A percentile compares a stretch with the other conserved stretches of the same genome.
phyloP scores from a whole-genome alignment of 768 basidiomycete species.

The Pleurotus pulmonarius region DNA sequence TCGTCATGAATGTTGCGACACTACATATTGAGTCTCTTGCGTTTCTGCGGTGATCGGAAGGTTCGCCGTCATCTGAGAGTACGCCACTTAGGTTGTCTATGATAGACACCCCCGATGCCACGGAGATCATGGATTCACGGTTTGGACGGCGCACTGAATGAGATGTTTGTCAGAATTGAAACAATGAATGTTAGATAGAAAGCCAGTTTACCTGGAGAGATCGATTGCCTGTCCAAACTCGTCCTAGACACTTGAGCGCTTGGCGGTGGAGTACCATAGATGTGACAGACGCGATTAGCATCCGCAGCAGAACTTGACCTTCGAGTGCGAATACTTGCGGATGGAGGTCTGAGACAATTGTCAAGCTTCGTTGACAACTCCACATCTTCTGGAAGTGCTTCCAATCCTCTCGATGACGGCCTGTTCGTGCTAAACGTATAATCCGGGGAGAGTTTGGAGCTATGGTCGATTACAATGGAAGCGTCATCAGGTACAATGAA shows the following conservation, averaged over 20 bases:
- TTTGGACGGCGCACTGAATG: not conserved
- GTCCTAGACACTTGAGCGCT: slow-evolving; percentile 2
- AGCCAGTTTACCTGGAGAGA: not conserved
- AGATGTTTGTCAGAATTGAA: not conserved
- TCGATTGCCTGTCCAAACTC: slow-evolving; percentile 1
- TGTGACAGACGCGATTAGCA: slow-evolving; percentile 2
- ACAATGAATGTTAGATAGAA: not conserved
- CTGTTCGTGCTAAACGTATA: slow-evolving; percentile 1
- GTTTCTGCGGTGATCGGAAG: not conserved
- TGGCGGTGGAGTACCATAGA: slow-evolving; percentile 5
- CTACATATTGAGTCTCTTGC: slow-evolving; percentile 40
- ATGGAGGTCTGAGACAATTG: not conserved
- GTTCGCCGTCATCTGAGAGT: not conserved
- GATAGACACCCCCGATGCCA: slow-evolving; percentile 2
- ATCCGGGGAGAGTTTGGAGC: slow-evolving; percentile 14
- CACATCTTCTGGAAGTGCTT: slow-evolving; percentile 15
- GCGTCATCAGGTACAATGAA: slow-evolving; percentile 34
- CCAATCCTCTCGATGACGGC: slow-evolving; percentile 6
- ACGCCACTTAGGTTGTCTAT: slow-evolving; percentile 6
- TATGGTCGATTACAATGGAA: slow-evolving; percentile 41
- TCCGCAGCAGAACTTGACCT: slow-evolving; percentile 1
- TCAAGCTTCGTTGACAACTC: not conserved
- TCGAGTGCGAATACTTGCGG: not conserved
- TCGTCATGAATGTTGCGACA: slow-evolving; percentile 55
- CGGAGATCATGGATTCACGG: slow-evolving; percentile 2